Evolutionary conservation across 768 basidiomycete species (phyloP).

Genomic region (Coprinopsis cinerea): DNA sequence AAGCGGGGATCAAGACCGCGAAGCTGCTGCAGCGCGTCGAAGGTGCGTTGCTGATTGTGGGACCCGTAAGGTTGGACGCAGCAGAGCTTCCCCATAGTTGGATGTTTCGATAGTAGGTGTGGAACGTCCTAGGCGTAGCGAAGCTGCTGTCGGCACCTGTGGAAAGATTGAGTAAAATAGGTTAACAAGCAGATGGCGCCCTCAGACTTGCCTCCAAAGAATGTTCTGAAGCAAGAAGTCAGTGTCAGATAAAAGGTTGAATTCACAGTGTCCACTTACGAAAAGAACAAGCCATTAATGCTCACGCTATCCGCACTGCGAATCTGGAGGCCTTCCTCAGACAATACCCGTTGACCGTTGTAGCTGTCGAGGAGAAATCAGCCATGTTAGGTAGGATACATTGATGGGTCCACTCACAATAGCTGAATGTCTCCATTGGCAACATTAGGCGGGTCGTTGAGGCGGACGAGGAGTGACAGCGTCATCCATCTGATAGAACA

Average conservation of each 20-base stretch:
- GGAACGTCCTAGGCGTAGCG: conserved; percentile 62
- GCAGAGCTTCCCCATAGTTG: conserved; percentile 52
- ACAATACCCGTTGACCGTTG: conserved; percentile 60
- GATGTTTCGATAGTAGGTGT: conserved; percentile 76
- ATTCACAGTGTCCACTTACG: conserved; percentile 44
- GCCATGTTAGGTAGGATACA: neutral
- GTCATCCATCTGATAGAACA: conserved; percentile 51
- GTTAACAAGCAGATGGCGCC: neutral
- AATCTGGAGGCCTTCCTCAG: conserved; percentile 58
- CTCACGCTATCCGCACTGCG: conserved; percentile 46
- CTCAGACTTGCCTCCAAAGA: conserved; percentile 61
- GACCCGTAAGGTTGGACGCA: conserved; percentile 42
- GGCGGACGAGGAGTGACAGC: conserved; percentile 67
- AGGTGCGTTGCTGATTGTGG: conserved; percentile 22
- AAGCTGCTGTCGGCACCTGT: conserved; percentile 60
- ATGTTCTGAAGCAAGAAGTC: conserved; percentile 43
- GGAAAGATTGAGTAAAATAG: conserved; percentile 12
- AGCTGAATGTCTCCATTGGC: conserved; percentile 73
- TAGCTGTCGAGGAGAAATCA: conserved; percentile 36
- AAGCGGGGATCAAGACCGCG: neutral
- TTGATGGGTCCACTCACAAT: conserved; percentile 46
- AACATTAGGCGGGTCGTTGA: conserved; percentile 60
- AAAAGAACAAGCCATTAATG: conserved; percentile 73
- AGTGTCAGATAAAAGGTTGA: conserved; percentile 4
- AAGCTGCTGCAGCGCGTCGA: neutral